A percentile compares a stretch with the other conserved stretches of the same genome.
Evolutionary conservation across 495 filamentous ascomycete species (phyloP).

Genomic region (Entonaema liquescens): DNA sequence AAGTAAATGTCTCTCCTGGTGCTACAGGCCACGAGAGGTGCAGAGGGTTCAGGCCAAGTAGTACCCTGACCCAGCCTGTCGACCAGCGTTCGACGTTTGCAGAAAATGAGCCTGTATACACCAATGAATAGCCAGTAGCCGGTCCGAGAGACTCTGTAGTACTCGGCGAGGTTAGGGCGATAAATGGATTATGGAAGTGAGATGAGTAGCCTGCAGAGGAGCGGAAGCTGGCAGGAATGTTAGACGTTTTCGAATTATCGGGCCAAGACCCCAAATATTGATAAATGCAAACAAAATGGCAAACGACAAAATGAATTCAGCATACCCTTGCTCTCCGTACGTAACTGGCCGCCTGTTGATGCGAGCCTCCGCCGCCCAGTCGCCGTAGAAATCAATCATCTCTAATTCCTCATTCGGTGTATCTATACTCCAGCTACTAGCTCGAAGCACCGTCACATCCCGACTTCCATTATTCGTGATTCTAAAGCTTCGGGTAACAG

Average conservation of each 20-base stretch:
- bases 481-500: slow-evolving; percentile 61
- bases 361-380: slow-evolving; percentile 60
- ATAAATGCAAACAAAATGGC: neutral
- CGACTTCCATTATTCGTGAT: slow-evolving; percentile 60
- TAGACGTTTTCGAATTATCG: slow-evolving; percentile 38
- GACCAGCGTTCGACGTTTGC: slow-evolving; percentile 63
- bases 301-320: neutral
- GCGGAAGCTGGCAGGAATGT: slow-evolving; percentile 51
- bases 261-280: slow-evolving; percentile 45
- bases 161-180: slow-evolving; percentile 58
- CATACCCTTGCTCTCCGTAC: slow-evolving; percentile 44
- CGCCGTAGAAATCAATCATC: slow-evolving; percentile 61
- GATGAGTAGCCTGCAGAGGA: slow-evolving; percentile 63
- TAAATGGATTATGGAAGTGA: slow-evolving; percentile 64
- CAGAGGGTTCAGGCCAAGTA: slow-evolving; percentile 60
- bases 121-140: slow-evolving; percentile 63
- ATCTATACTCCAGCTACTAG: slow-evolving; percentile 63
- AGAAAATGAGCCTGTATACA: slow-evolving; percentile 63
- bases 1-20: slow-evolving; percentile 58
- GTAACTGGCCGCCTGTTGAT: slow-evolving; percentile 49
- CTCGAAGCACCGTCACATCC: slow-evolving; percentile 56
- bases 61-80: slow-evolving; percentile 61
- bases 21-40: slow-evolving; percentile 59
- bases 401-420: slow-evolving; percentile 62
- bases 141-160: slow-evolving; percentile 63